phyloP scores from a whole-genome alignment of 2,329 filamentous ascomycete species.

The Polychaeton citri region DNA sequence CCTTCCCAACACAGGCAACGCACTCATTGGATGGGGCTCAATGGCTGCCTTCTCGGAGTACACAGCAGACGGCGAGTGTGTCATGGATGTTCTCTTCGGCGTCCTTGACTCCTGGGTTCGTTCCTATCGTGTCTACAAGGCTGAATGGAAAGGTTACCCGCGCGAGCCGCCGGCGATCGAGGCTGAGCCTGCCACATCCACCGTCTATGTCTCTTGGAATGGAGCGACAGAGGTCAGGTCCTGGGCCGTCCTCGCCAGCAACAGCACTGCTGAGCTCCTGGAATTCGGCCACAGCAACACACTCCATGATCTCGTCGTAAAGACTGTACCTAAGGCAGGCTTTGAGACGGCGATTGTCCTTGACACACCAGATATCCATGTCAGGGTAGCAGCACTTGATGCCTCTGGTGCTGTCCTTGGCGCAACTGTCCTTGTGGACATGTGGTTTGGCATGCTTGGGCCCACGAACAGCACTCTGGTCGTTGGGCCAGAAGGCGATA shows the following conservation, averaged over 20 bases:
- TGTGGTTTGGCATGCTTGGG: slow-evolving; percentile 2
- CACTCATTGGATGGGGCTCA: slow-evolving; percentile 47
- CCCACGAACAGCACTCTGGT: background rate
- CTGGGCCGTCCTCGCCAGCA: slow-evolving; percentile 7
- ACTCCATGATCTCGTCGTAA: slow-evolving; percentile 1
- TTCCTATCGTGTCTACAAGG: slow-evolving; percentile 24
- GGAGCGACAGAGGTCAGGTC: slow-evolving; percentile 7
- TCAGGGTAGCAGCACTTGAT: slow-evolving; percentile 6
- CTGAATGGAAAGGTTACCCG: slow-evolving; percentile 15
- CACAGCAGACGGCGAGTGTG: slow-evolving; percentile 25
- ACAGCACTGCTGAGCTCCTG: background rate
- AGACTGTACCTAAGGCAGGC: slow-evolving; percentile 4
- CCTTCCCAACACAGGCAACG: slow-evolving; percentile 23
- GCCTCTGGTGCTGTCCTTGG: slow-evolving; percentile 5
- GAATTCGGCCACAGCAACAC: slow-evolving; percentile 1
- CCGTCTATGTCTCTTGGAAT: slow-evolving; percentile 4
- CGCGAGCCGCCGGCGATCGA: slow-evolving; percentile 7
- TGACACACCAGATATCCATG: slow-evolving; percentile 2
- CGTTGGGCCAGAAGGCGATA: background rate
- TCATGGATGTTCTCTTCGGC: slow-evolving; percentile 28
- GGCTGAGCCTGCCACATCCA: background rate
- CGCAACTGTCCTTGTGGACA: slow-evolving; percentile 5
- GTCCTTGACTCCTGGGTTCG: slow-evolving; percentile 13
- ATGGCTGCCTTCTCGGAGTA: slow-evolving; percentile 38
- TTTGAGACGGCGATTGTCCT: slow-evolving; percentile 8